Conservation (phyloP, 2,329 filamentous ascomycete species). For the Xylaria sp. region DNA sequence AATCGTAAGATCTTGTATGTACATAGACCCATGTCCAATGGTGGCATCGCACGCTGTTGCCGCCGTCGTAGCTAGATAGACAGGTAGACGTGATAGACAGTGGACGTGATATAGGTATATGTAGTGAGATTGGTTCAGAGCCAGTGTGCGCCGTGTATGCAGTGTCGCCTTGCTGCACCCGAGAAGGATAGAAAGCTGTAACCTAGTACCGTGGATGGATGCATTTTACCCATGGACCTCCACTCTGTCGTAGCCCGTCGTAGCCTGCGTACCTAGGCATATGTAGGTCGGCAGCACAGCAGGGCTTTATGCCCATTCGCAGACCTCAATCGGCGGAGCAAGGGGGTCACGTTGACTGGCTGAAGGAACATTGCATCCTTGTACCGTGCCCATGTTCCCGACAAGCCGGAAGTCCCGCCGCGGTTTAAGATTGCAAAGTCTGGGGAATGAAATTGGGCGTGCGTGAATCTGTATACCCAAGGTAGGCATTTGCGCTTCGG, state of each 20-base stretch:
- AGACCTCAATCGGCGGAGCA: conserved; percentile 10
- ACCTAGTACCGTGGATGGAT: conserved; percentile 17
- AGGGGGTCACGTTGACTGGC: conserved; percentile 1
- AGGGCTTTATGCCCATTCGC: conserved; percentile 9
- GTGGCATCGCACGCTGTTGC: conserved; percentile 14
- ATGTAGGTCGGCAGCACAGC: conserved; percentile 8
- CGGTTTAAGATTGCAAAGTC: conserved; percentile 24
- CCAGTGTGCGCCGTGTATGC: too few relatives aligned
- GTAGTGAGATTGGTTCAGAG: too few relatives aligned
- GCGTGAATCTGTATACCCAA: too few relatives aligned
- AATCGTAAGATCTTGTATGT: too few relatives aligned
- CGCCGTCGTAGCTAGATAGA: conserved; percentile 11
- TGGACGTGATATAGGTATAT: conserved; percentile 15
- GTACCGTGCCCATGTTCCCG: conserved; percentile 25
- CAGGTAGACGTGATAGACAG: too few relatives aligned
- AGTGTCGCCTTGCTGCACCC: too few relatives aligned
- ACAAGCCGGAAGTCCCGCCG: conserved; percentile 24
- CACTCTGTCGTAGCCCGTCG: too few relatives aligned
- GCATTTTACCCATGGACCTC: conserved; percentile 3
- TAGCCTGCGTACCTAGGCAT: conserved; percentile 5
- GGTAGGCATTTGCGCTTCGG: conserved; percentile 11
- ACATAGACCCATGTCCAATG: too few relatives aligned
- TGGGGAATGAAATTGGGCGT: conserved; percentile 21
- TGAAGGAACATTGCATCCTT: too few relatives aligned
- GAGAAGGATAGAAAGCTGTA: too few relatives aligned